Conservation (phyloP, 306 rosid genomes). For the Clitoria ternatea region DNA sequence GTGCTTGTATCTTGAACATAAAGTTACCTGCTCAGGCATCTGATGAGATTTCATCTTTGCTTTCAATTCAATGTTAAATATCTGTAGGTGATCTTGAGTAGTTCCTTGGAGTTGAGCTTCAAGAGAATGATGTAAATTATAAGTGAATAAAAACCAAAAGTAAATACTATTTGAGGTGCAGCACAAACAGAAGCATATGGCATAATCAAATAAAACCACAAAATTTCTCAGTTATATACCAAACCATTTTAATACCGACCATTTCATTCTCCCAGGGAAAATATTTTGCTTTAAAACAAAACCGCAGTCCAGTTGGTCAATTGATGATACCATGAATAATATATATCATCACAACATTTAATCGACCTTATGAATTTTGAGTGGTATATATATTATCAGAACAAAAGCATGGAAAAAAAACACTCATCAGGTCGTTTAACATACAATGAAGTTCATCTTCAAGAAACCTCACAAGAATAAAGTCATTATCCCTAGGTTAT, state of each 20-base stretch:
- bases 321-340: neutral
- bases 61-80: constrained; percentile 94
- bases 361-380: neutral
- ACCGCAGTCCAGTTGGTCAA: neutral
- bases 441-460: neutral
- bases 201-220: constrained; percentile 11
- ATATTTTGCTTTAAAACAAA: neutral
- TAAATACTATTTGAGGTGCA: constrained; percentile 9
- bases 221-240: neutral
- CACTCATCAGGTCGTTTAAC: neutral
- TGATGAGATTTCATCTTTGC: constrained; percentile 88
- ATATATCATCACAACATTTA: constrained; percentile 7
- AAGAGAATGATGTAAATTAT: constrained; percentile 17
- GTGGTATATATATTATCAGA: neutral
- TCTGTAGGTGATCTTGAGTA: constrained; percentile 94
- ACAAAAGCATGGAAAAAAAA: neutral
- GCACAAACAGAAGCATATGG: constrained; percentile 14
- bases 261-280: neutral
- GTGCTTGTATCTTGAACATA: neutral
- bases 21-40: constrained; percentile 96
- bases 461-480: neutral
- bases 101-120: constrained; percentile 98
- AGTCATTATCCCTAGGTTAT: neutral
- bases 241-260: neutral
- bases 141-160: constrained; percentile 17